Evolutionary conservation across 179 eudicot species (phyloP).

Genomic region (Beta corolliflora): DNA sequence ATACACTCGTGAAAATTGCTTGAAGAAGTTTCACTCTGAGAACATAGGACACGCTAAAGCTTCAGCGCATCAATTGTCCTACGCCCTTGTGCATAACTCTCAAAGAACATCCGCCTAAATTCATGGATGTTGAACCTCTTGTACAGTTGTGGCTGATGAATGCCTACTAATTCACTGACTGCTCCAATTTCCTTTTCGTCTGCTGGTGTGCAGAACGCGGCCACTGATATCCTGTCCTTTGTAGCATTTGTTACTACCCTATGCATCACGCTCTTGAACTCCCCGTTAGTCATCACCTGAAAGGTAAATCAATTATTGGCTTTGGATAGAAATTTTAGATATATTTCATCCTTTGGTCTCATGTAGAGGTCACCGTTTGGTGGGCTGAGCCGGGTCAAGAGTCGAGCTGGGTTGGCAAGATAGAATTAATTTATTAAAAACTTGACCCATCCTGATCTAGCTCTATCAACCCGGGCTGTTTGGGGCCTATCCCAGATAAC

Average conservation of each 20-base stretch:
- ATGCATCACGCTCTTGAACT: conserved; percentile 59
- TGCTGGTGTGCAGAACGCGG: conserved; percentile 51
- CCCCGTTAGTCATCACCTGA: conserved; percentile 67
- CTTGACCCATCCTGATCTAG: no score
- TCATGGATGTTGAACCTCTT: conserved; percentile 40
- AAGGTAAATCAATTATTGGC: neutral
- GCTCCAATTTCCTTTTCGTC: conserved; percentile 47
- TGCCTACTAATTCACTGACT: conserved; percentile 36
- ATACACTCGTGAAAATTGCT: neutral
- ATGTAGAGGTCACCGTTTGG: neutral
- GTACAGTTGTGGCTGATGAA: conserved; percentile 43
- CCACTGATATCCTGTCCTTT: conserved; percentile 57
- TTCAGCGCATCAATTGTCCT: conserved; percentile 30
- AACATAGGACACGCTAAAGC: conserved; percentile 12
- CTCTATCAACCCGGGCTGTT: no score
- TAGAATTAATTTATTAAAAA: no score
- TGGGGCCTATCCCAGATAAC: no score
- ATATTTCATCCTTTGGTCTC: neutral
- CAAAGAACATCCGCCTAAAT: conserved; percentile 27
- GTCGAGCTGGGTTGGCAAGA: no score
- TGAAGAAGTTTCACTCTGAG: neutral
- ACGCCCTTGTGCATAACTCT: conserved; percentile 26
- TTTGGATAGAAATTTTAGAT: neutral
- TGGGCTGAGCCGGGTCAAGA: no score
- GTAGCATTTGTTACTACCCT: conserved; percentile 54